phyloP scores from a whole-genome alignment of 345 rosid genomes.

The Murraya koenigii region DNA sequence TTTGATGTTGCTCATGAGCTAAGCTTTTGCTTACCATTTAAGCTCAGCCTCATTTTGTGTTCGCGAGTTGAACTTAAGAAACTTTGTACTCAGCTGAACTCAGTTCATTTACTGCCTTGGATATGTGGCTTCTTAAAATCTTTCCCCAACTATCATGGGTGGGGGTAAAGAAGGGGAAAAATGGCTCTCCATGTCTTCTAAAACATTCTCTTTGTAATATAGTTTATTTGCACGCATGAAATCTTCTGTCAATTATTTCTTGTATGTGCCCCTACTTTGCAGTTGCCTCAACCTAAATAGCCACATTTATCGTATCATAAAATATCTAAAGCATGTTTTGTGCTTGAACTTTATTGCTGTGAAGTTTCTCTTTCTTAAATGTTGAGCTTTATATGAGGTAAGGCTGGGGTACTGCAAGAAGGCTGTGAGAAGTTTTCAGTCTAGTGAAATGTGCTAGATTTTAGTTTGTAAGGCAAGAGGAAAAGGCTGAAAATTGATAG shows the following conservation, averaged over 20 bases:
- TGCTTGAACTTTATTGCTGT: background rate
- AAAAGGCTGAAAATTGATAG: background rate
- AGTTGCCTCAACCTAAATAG: background rate
- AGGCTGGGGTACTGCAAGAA: background rate
- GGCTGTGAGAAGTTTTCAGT: background rate
- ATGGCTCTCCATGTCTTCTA: background rate
- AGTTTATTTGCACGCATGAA: background rate
- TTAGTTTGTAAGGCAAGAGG: background rate
- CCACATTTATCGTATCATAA: background rate
- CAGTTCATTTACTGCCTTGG: background rate
- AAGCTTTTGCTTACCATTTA: background rate
- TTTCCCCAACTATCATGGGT: background rate
- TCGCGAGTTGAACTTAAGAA: background rate
- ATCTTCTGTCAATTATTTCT: background rate
- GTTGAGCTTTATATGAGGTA: background rate
- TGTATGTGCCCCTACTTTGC: background rate
- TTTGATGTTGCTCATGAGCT: background rate
- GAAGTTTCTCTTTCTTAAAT: background rate
- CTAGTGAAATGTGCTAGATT: background rate
- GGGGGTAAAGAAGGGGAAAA: background rate
- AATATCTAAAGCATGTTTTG: background rate
- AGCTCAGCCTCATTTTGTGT: background rate
- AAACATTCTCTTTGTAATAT: background rate
- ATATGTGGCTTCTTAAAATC: background rate
- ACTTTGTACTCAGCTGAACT: background rate